These are phyloP conservation scores for Pneumocystis oryctolagi DNA, from an alignment of 1,139 yeast species.

Conservation along the genomic window DNA sequence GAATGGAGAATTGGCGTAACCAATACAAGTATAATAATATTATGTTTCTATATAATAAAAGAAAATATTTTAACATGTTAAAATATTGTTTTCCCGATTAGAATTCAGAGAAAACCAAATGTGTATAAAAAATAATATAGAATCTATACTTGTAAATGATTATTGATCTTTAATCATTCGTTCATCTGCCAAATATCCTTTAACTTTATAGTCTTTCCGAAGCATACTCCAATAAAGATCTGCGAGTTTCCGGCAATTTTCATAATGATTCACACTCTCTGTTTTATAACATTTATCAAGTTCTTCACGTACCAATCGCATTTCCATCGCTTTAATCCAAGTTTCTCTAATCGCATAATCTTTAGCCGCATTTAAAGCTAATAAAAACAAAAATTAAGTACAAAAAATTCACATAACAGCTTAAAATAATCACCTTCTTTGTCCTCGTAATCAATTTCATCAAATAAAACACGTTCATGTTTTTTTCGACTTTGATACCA, in stretches of 20 bases:
- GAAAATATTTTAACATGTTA: neutral
- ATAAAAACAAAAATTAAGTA: neutral
- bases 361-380: constrained; percentile 2
- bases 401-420: neutral
- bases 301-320: constrained; percentile 16
- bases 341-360: constrained; percentile 7
- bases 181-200: neutral
- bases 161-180: neutral
- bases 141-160: neutral
- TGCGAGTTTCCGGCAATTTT: constrained; percentile 17
- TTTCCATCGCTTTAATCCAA: constrained; percentile 14
- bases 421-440: neutral
- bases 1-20: neutral
- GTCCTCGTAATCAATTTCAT: neutral
- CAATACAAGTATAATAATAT: neutral
- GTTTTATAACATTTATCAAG: constrained; percentile 16
- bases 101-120: neutral
- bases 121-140: neutral
- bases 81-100: neutral
- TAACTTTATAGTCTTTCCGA: neutral
- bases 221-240: constrained; percentile 1
- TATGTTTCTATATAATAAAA: neutral
- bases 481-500: neutral
- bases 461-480: neutral
- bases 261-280: constrained; percentile 18